Evolutionary conservation across 1,139 yeast species (phyloP).

Genomic region (Yamadazyma dendronema): DNA sequence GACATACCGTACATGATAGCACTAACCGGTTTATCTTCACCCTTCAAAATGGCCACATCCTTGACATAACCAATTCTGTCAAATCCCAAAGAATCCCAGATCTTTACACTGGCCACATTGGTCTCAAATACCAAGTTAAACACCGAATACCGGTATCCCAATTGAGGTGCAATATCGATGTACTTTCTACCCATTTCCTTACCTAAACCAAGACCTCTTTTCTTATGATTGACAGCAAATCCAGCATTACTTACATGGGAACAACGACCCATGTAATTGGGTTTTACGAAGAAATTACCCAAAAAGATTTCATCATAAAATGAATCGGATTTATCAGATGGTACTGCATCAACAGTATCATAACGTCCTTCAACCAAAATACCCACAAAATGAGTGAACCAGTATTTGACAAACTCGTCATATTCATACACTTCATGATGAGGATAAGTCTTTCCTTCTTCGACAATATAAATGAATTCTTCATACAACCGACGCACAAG

Average conservation of each 20-base stretch:
- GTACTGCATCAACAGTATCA: slow-evolving; percentile 8
- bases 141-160: slow-evolving; percentile 78
- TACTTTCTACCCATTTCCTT: slow-evolving; percentile 59
- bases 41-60: slow-evolving; percentile 65
- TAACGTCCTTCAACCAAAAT: slow-evolving; percentile 42
- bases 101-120: slow-evolving; percentile 61
- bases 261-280: slow-evolving; percentile 75
- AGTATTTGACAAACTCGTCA: slow-evolving; percentile 37
- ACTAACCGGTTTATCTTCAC: slow-evolving; percentile 57
- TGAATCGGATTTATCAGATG: slow-evolving; percentile 12
- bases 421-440: slow-evolving; percentile 25
- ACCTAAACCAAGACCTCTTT: slow-evolving; percentile 65
- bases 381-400: slow-evolving; percentile 48
- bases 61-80: slow-evolving; percentile 68
- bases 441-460: slow-evolving; percentile 53
- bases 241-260: slow-evolving; percentile 83
- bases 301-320: slow-evolving; percentile 45
- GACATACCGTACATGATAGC: slow-evolving; percentile 68
- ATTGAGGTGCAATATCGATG: slow-evolving; percentile 60
- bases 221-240: slow-evolving; percentile 55
- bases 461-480: slow-evolving; percentile 46
- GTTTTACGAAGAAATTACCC: slow-evolving; percentile 74
- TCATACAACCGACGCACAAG: slow-evolving; percentile 32
- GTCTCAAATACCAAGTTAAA: slow-evolving; percentile 78
- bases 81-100: slow-evolving; percentile 78